Evolutionary conservation across 2,329 filamentous ascomycete genomes (phyloP).

Genomic region (Cladosporium austrohemisphaericum): DNA sequence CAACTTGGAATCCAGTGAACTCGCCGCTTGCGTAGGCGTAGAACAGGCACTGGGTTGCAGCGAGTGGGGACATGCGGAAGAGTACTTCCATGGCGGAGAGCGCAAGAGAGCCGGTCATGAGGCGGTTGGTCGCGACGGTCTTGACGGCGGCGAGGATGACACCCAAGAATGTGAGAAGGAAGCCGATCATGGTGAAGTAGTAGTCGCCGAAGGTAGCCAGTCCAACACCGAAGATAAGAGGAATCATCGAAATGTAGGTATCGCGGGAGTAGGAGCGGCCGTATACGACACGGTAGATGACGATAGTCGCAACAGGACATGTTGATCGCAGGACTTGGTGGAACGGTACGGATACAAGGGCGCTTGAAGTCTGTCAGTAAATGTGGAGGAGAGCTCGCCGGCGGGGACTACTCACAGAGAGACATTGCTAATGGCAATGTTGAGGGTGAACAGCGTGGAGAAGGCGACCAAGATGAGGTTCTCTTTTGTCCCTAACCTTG

Average conservation of each 20-base stretch:
- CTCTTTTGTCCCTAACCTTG: slow-evolving; percentile 50
- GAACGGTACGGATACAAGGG: slow-evolving; percentile 58
- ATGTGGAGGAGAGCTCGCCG: neutral
- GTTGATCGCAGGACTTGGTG: slow-evolving; percentile 62
- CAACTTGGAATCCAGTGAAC: slow-evolving; percentile 23
- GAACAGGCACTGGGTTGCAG: slow-evolving; percentile 52
- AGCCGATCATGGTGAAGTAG: slow-evolving; percentile 56
- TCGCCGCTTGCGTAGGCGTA: slow-evolving; percentile 55
- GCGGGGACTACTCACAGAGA: slow-evolving; percentile 40
- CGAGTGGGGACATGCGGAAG: slow-evolving; percentile 60
- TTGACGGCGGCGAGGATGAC: slow-evolving; percentile 42
- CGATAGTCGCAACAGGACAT: slow-evolving; percentile 57
- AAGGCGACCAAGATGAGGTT: slow-evolving; percentile 56
- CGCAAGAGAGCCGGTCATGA: slow-evolving; percentile 59
- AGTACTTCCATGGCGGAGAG: slow-evolving; percentile 58
- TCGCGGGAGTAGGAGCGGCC: slow-evolving; percentile 51
- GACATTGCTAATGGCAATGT: slow-evolving; percentile 60
- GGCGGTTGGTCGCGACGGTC: slow-evolving; percentile 60
- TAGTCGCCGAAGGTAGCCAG: slow-evolving; percentile 61
- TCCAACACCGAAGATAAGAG: slow-evolving; percentile 56
- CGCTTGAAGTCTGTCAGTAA: neutral
- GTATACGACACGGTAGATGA: slow-evolving; percentile 57
- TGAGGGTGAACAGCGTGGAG: slow-evolving; percentile 58
- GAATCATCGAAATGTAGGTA: slow-evolving; percentile 58
- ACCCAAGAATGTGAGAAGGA: slow-evolving; percentile 36